phyloP scores from a whole-genome alignment of 2,329 filamentous ascomycete species.

The Diaporthe vexans region DNA sequence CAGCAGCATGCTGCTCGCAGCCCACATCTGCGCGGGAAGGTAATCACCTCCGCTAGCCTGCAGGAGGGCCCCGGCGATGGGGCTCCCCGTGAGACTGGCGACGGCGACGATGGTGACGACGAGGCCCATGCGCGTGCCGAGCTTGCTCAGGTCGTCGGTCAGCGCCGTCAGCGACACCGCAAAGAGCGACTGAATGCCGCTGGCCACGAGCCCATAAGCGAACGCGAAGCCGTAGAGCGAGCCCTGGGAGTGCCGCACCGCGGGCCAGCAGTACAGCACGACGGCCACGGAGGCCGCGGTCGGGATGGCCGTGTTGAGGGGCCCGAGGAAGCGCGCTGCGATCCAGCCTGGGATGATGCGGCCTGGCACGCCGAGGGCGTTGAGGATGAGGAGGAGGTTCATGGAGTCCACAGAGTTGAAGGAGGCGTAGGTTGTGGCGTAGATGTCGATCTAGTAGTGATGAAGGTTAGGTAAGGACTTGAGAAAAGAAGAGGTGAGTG shows the following conservation, averaged over 20 bases:
- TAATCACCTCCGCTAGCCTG: slow-evolving; percentile 45
- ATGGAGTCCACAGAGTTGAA: slow-evolving; percentile 51
- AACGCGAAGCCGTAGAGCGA: slow-evolving; percentile 59
- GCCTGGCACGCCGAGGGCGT: slow-evolving; percentile 63
- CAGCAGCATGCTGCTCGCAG: slow-evolving; percentile 46
- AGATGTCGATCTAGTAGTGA: slow-evolving; percentile 26
- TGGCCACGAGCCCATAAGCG: slow-evolving; percentile 63
- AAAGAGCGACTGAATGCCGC: slow-evolving; percentile 59
- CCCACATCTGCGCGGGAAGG: slow-evolving; percentile 49
- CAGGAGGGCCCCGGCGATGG: slow-evolving; percentile 57
- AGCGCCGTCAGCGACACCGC: slow-evolving; percentile 58
- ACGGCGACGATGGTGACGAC: slow-evolving; percentile 53
- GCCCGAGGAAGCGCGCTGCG: slow-evolving; percentile 57
- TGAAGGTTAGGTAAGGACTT: not conserved
- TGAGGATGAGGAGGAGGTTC: slow-evolving; percentile 64
- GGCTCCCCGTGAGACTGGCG: slow-evolving; percentile 53
- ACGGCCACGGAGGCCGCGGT: slow-evolving; percentile 52
- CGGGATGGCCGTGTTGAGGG: slow-evolving; percentile 57
- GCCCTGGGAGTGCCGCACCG: slow-evolving; percentile 50
- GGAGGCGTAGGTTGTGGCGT: slow-evolving; percentile 57
- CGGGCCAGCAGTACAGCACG: slow-evolving; percentile 57
- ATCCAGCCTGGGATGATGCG: slow-evolving; percentile 62
- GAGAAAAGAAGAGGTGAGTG: not conserved
- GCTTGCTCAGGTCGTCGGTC: slow-evolving; percentile 54
- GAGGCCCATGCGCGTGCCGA: slow-evolving; percentile 63